Conservation (phyloP, 176 grass and related monocot species). For the Musa beccarii region DNA sequence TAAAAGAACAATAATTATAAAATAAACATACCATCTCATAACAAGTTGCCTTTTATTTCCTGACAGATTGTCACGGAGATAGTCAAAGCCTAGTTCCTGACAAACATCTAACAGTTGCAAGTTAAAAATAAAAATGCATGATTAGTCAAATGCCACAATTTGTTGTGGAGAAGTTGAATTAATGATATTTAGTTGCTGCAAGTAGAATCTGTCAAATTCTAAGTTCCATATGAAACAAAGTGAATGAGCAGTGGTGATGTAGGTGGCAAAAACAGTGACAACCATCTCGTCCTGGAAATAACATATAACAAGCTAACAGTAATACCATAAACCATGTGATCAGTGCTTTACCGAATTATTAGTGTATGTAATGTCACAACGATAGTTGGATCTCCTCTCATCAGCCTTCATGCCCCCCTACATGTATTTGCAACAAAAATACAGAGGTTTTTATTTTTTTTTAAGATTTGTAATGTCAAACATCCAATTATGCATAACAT, state of each 20-base stretch:
- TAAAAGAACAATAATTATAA: not conserved
- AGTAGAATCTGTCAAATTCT: not conserved
- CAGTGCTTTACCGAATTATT: slow-evolving; percentile 67
- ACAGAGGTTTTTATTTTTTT: slow-evolving; percentile 18
- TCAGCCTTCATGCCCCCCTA: slow-evolving; percentile 55
- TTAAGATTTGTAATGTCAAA: slow-evolving; percentile 1
- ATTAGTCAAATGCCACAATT: too few species aligned
- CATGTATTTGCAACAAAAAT: slow-evolving; percentile 27
- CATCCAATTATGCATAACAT: not conserved
- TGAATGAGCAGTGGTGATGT: not conserved
- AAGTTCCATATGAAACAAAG: not conserved
- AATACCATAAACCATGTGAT: not conserved
- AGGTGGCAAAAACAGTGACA: not conserved
- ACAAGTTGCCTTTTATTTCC: slow-evolving; percentile 66
- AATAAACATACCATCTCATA: slow-evolving; percentile 78
- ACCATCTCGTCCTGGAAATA: not conserved
- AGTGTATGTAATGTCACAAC: slow-evolving; percentile 88
- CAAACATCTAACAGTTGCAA: slow-evolving; percentile 25
- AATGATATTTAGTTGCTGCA: slow-evolving; percentile 4
- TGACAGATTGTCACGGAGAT: slow-evolving; percentile 81
- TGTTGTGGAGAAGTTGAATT: not conserved
- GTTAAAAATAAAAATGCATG: slow-evolving; percentile 9
- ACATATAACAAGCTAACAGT: not conserved
- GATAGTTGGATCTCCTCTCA: slow-evolving; percentile 79
- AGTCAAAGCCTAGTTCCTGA: slow-evolving; percentile 98